These are phyloP conservation scores for Corylus avellana DNA, from an alignment of 306 rosid genomes.

Conservation along the genomic window DNA sequence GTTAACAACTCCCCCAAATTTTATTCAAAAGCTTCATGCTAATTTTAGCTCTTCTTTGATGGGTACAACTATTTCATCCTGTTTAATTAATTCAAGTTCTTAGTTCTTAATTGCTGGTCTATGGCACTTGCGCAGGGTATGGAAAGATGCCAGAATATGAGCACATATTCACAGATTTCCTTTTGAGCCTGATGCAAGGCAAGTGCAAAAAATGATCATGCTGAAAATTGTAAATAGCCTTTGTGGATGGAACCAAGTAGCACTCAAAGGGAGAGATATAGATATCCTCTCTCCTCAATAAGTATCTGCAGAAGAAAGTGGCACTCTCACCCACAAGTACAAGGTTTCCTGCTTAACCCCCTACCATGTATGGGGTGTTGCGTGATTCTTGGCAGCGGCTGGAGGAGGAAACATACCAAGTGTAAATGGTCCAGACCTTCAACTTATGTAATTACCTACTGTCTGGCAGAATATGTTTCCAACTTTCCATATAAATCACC, in stretches of 20 bases:
- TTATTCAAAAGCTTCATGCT: neutral
- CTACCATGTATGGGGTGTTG: constrained; percentile 8
- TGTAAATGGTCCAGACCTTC: neutral
- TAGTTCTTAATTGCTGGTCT: no score
- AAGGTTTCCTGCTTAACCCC: neutral
- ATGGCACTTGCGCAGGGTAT: constrained; percentile 50
- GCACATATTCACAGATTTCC: constrained; percentile 88
- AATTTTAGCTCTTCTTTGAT: neutral
- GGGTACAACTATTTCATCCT: neutral
- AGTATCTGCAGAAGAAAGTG: constrained; percentile 1
- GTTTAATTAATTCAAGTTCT: no score
- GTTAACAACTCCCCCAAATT: neutral
- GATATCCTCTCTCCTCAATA: neutral
- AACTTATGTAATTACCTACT: constrained; percentile 14
- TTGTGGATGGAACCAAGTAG: neutral
- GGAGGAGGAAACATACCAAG: constrained; percentile 5
- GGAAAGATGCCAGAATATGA: constrained; percentile 97
- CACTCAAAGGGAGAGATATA: neutral
- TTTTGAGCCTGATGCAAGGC: constrained; percentile 59
- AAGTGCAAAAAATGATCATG: constrained; percentile 60
- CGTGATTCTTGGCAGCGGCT: constrained; percentile 20
- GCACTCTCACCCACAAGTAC: neutral
- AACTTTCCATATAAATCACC: neutral
- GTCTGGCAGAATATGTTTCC: neutral
- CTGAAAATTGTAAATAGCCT: constrained; percentile 25